phyloP scores from a whole-genome alignment of 805 yeast genomes.

The Kregervanrija pseudodelftensis region DNA sequence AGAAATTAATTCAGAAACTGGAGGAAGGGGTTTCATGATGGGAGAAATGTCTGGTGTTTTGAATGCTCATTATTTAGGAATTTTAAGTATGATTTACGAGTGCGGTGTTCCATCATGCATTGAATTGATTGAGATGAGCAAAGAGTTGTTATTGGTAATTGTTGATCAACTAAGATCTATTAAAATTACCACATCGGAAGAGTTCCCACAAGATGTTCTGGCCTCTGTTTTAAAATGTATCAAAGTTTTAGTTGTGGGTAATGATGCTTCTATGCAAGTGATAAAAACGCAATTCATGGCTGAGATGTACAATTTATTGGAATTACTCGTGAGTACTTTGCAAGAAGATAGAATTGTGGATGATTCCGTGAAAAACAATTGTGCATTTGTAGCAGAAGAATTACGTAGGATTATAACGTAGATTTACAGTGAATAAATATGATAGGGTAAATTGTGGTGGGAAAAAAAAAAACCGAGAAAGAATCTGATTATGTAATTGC shows the following conservation, averaged over 20 bases:
- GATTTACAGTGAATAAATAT: too few relatives aligned
- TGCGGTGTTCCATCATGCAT: slow-evolving; percentile 49
- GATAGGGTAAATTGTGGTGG: too few relatives aligned
- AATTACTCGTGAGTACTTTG: background rate
- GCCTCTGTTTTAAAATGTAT: slow-evolving; percentile 8
- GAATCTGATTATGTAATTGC: too few relatives aligned
- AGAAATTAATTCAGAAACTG: slow-evolving; percentile 28
- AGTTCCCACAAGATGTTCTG: slow-evolving; percentile 8
- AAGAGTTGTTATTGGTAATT: slow-evolving; percentile 38
- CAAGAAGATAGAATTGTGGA: slow-evolving; percentile 2
- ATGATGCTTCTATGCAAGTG: background rate
- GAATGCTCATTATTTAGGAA: slow-evolving; percentile 51
- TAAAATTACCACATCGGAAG: background rate
- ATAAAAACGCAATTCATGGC: background rate
- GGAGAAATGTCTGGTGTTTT: slow-evolving; percentile 51
- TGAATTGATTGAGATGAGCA: slow-evolving; percentile 48
- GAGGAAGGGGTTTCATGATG: slow-evolving; percentile 33
- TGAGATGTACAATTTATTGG: background rate
- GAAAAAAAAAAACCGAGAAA: too few relatives aligned
- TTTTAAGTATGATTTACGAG: slow-evolving; percentile 49
- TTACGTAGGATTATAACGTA: background rate
- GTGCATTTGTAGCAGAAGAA: slow-evolving; percentile 1
- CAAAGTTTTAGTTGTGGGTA: background rate
- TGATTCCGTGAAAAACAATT: background rate
- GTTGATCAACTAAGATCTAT: slow-evolving; percentile 7